Conservation (phyloP, 2,329 filamentous ascomycete genomes). For the Colletotrichum viniferum region DNA sequence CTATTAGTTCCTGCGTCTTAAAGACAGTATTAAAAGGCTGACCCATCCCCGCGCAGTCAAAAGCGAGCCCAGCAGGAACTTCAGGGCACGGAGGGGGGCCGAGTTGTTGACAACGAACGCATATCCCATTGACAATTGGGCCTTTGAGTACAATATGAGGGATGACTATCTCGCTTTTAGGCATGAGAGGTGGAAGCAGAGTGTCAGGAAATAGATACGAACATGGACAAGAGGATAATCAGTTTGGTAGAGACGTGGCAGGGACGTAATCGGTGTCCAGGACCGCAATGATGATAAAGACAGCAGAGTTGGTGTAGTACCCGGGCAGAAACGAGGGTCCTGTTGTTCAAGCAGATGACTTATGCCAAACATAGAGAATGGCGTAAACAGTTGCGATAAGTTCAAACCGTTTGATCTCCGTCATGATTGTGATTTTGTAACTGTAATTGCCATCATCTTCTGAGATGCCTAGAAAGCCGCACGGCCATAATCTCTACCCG, state of each 20-base stretch:
- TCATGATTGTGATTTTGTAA: no score
- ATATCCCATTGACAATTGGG: fast-evolving
- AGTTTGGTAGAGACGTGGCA: not conserved
- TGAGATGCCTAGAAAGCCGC: fast-evolving
- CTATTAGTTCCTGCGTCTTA: fast-evolving
- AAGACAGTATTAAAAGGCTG: fast-evolving
- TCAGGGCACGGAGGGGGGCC: not conserved
- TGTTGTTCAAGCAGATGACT: no score
- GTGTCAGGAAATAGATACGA: fast-evolving
- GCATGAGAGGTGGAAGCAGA: fast-evolving
- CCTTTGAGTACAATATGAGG: fast-evolving
- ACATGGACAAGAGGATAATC: not conserved
- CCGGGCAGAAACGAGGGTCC: not conserved
- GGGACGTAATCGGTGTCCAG: not conserved
- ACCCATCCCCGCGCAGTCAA: not conserved
- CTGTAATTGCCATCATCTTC: no score
- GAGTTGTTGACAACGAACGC: not conserved
- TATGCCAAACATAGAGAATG: no score
- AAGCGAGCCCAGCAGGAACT: not conserved
- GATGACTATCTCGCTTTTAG: not conserved
- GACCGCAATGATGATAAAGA: not conserved
- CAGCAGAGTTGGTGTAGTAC: fast-evolving
- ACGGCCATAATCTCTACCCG: not conserved
- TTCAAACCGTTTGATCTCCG: no score
- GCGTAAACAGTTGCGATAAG: no score